A percentile compares a stretch with the other conserved stretches of the same genome.
phyloP scores from a whole-genome alignment of 2,329 filamentous ascomycete species.

The Verticillium alfalfae region DNA sequence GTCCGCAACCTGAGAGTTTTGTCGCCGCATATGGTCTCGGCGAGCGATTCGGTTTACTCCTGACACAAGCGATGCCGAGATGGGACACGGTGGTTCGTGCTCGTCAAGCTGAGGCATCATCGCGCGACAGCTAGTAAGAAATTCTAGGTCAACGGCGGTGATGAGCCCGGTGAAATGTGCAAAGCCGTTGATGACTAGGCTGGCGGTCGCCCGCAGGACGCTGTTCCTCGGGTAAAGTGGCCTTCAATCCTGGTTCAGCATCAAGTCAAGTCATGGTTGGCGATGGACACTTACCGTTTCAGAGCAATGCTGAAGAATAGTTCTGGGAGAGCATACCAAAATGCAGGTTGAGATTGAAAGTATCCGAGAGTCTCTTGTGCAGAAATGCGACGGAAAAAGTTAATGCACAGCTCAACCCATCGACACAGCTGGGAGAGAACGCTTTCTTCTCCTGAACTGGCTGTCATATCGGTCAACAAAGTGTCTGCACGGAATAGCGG shows the following conservation, averaged over 20 bases:
- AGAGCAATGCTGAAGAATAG: slow-evolving; percentile 34
- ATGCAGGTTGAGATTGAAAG: slow-evolving; percentile 27
- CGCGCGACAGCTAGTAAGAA: not conserved
- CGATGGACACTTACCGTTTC: slow-evolving; percentile 5
- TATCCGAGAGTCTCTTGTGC: not conserved
- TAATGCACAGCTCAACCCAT: not conserved
- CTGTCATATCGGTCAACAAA: not conserved
- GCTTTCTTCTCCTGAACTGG: not conserved
- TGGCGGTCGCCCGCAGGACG: not conserved
- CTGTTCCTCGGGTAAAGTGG: not conserved
- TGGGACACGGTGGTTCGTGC: slow-evolving; percentile 28
- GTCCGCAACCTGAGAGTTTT: slow-evolving; percentile 5
- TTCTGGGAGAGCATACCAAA: slow-evolving; percentile 50
- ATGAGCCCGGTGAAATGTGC: not conserved
- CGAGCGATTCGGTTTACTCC: slow-evolving; percentile 28
- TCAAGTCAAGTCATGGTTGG: not conserved
- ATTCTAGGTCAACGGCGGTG: not conserved
- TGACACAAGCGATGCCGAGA: slow-evolving; percentile 39
- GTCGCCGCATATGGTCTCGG: slow-evolving; percentile 14
- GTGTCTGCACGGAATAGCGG: not conserved
- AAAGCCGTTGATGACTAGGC: not conserved
- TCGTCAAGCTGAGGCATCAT: slow-evolving; percentile 15
- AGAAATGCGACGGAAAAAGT: not conserved
- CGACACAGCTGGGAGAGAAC: not conserved
- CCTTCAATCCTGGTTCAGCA: not conserved